phyloP scores from a whole-genome alignment of 2,329 filamentous ascomycete species.

The Chalaropsis thielavioides region DNA sequence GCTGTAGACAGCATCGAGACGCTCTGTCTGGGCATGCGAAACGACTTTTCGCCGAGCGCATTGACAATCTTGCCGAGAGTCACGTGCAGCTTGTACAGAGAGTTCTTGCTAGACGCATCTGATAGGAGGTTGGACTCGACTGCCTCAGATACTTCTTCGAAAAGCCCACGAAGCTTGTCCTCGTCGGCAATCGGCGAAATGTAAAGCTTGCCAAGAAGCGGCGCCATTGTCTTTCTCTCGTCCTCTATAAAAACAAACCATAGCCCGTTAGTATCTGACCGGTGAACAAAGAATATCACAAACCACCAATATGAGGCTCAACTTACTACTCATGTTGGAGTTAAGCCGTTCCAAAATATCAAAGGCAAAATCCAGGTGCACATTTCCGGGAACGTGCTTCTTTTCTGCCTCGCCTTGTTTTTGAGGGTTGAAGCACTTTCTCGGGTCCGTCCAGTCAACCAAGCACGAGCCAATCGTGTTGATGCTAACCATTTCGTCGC shows the following conservation, averaged over 20 bases:
- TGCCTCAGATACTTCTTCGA: slow-evolving; percentile 44
- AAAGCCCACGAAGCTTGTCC: slow-evolving; percentile 42
- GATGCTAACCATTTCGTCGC: slow-evolving; percentile 65
- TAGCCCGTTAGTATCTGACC: slow-evolving; percentile 22
- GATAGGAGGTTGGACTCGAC: slow-evolving; percentile 47
- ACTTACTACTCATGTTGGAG: slow-evolving; percentile 52
- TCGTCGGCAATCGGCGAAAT: slow-evolving; percentile 53
- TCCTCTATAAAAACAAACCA: slow-evolving; percentile 43
- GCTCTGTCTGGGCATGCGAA: slow-evolving; percentile 32
- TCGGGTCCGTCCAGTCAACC: slow-evolving; percentile 88
- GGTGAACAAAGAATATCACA: background rate
- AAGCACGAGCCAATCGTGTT: slow-evolving; percentile 67
- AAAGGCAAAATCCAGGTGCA: slow-evolving; percentile 65
- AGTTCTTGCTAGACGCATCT: slow-evolving; percentile 48
- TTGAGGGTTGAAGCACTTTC: slow-evolving; percentile 51
- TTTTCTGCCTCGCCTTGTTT: slow-evolving; percentile 40
- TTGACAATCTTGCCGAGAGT: slow-evolving; percentile 54
- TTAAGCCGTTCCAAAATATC: slow-evolving; percentile 64
- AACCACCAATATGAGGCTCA: background rate
- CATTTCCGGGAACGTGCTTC: slow-evolving; percentile 55
- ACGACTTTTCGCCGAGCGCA: slow-evolving; percentile 32
- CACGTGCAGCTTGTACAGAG: slow-evolving; percentile 54
- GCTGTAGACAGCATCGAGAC: slow-evolving; percentile 24
- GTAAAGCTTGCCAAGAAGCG: slow-evolving; percentile 69
- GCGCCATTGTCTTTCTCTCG: slow-evolving; percentile 68